These are phyloP conservation scores for Sphaerulina vaccinii DNA, from an alignment of 2,329 filamentous ascomycete species.

Conservation along the genomic window DNA sequence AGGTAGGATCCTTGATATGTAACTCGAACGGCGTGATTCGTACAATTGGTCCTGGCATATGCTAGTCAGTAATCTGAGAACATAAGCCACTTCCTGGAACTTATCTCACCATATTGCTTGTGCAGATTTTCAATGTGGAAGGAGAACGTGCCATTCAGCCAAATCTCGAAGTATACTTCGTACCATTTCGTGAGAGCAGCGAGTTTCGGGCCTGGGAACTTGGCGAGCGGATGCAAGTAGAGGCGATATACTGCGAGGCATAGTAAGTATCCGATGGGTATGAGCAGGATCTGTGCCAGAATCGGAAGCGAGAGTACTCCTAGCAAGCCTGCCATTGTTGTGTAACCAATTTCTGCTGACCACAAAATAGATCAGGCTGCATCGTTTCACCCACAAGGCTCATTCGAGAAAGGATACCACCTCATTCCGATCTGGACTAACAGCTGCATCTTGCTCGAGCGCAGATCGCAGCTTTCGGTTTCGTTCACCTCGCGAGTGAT, in stretches of 20 bases:
- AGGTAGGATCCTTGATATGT: conserved; percentile 43
- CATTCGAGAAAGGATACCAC: no score
- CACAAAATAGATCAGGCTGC: not conserved
- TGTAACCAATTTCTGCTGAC: not conserved
- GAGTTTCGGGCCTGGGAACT: conserved; percentile 33
- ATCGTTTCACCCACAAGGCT: no score
- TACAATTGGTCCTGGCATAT: conserved; percentile 23
- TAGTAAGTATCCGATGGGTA: conserved; percentile 15
- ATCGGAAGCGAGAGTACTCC: conserved; percentile 6
- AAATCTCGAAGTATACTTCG: conserved; percentile 34
- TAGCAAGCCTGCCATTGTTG: conserved; percentile 11
- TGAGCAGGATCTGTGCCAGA: conserved; percentile 11
- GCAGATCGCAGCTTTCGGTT: no score
- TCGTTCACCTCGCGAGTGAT: not conserved
- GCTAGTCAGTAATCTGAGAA: not conserved
- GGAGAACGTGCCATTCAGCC: conserved; percentile 29
- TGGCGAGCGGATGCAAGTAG: conserved; percentile 29
- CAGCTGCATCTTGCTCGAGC: not conserved
- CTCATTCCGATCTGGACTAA: no score
- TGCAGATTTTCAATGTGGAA: conserved; percentile 33
- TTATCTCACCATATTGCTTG: conserved; percentile 27
- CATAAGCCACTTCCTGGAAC: no score
- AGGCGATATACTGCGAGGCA: conserved; percentile 27
- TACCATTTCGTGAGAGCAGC: conserved; percentile 32
- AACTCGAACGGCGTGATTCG: conserved; percentile 44